A percentile compares a stretch with the other conserved stretches of the same genome.
phyloP scores from a whole-genome alignment of 2,329 filamentous ascomycete species.

The Escovopsis sp. region DNA sequence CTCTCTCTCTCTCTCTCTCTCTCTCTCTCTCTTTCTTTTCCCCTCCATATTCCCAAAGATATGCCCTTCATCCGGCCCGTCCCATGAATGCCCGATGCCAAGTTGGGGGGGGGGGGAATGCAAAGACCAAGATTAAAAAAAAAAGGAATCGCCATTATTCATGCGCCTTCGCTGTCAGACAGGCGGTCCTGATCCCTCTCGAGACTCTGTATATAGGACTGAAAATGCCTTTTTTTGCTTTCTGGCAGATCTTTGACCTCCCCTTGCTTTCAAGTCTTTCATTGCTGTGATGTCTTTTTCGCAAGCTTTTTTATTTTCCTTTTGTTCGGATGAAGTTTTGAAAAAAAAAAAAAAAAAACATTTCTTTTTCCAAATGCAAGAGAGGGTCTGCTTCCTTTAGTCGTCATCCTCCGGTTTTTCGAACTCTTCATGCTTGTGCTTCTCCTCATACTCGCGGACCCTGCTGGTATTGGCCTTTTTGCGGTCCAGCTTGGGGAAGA shows the following conservation, averaged over 20 bases:
- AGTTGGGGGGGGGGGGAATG: too few species aligned
- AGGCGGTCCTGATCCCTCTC: too few species aligned
- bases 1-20: too few species aligned
- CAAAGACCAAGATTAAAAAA: background rate
- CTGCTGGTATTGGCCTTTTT: constrained; percentile 64
- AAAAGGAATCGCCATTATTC: constrained; percentile 6
- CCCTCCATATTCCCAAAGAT: too few species aligned
- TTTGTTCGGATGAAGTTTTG: too few species aligned
- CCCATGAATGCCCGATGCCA: too few species aligned
- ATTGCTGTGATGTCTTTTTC: background rate
- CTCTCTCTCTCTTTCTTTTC: too few species aligned
- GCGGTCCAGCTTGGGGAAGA: constrained; percentile 71
- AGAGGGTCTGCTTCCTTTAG: constrained; percentile 8
- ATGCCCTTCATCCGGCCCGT: too few species aligned
- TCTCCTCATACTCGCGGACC: constrained; percentile 33
- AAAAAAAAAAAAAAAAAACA: background rate
- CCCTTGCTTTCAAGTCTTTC: background rate
- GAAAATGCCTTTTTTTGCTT: too few species aligned
- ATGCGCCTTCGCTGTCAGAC: background rate
- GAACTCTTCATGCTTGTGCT: constrained; percentile 22
- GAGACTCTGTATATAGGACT: too few species aligned
- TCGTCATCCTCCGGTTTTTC: constrained; percentile 23
- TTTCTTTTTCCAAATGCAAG: background rate
- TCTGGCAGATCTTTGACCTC: too few species aligned
- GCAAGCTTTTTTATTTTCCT: too few species aligned